Evolutionary conservation across 108 stramenopile species (phyloP).

Genomic region (Mediolabrus comicus): DNA sequence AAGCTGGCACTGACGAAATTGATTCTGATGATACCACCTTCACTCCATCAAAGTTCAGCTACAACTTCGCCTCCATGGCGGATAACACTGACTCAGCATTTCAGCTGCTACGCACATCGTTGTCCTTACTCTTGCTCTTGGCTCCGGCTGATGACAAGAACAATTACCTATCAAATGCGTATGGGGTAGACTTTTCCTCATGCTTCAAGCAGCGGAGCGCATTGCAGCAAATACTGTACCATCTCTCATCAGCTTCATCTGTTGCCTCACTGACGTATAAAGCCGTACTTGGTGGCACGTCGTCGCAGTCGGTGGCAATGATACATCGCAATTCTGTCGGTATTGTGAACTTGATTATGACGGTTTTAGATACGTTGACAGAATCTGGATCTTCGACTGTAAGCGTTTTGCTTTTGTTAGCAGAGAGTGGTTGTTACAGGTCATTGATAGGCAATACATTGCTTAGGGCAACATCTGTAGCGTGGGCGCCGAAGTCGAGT

Average conservation of each 20-base stretch:
- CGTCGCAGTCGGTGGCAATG: conserved; percentile 7
- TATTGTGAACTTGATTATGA: conserved; percentile 15
- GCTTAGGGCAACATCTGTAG: conserved; percentile 11
- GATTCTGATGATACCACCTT: neutral
- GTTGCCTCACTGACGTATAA: conserved; percentile 39
- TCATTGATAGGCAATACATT: conserved; percentile 39
- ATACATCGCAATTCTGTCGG: conserved; percentile 36
- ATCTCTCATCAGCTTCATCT: conserved; percentile 23
- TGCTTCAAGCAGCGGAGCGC: conserved; percentile 38
- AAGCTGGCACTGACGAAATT: neutral
- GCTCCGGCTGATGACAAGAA: conserved; percentile 8
- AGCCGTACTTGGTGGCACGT: conserved; percentile 11
- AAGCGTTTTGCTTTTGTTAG: conserved; percentile 23
- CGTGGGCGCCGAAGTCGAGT: neutral
- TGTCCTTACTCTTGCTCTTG: conserved; percentile 20
- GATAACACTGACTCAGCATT: conserved; percentile 10
- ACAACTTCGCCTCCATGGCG: conserved; percentile 16
- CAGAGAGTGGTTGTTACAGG: conserved; percentile 18
- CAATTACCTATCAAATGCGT: conserved; percentile 9
- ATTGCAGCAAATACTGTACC: conserved; percentile 7
- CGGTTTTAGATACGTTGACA: conserved; percentile 24
- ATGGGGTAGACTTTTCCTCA: conserved; percentile 30
- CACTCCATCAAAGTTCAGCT: conserved; percentile 1
- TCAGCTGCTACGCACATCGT: conserved; percentile 18
- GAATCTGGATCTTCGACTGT: conserved; percentile 23